Evolutionary conservation across 106 monocot genomes (phyloP), one percentile per base, ranked within the genome.

Genomic region (Acorus gramineus): DNA sequence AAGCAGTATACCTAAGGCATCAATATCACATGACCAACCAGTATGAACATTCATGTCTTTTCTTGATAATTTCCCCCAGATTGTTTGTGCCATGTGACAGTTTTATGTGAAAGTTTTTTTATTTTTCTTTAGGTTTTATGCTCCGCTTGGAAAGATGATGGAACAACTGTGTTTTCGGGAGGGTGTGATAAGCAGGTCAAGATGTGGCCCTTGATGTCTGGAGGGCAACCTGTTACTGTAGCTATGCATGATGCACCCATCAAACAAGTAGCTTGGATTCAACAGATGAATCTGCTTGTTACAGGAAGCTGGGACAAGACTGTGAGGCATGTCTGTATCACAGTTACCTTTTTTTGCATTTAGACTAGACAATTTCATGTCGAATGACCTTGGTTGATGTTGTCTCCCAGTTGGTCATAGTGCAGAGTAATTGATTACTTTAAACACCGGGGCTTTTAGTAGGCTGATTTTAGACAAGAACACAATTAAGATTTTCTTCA

Each of bases 101-200:
- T 57, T 12, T 3, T 50, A 13, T 47, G 46, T 8, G 8, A 46
- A 13, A 45, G 52, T 44, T 28, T 28, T 14, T 46, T 43, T 67
- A 62, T 79, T 8, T 64, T 69, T 53, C 50, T 3, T 53, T 46
- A 96, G 96, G 96, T 96, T 46, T 59, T 96, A 55, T 96, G 96
- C 78, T 96, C 96, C 3, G 66, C 96, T 64, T 96, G 96, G 96
- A 96, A 96, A 66, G 91, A 96, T 57, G 91, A 96, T 76, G 96
- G 87, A 28, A 83, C 82, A 52, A 87, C 82, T 57, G 90, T 96
- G 45, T 96, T 96, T 76, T 76, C 90, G 50, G 95, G 80, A 69
- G 95, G 90, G 13, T 96, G 90, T 62, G 95, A 96, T 81, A 96
- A 96, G 70, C 76, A 76, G 46, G 96, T 83, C 0, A 91, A 96